A percentile compares a stretch with the other conserved stretches of the same genome.
Conservation (phyloP, 2,329 filamentous ascomycete genomes). For the Pseudogymnoascus sp. region DNA sequence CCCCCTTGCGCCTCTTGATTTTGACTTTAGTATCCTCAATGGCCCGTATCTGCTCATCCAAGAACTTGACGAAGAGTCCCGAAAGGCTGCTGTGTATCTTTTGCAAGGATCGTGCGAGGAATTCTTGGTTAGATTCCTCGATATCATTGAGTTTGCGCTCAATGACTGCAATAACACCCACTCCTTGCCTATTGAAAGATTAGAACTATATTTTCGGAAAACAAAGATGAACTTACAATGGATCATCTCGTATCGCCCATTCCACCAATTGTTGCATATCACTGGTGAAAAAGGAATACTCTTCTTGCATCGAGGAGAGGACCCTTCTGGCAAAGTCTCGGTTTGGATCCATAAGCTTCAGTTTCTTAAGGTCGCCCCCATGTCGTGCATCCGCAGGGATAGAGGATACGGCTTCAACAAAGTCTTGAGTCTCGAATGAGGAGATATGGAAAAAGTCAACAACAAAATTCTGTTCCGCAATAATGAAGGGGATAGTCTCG, state of each 20-base stretch:
- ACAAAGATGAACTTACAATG: slow-evolving; percentile 53
- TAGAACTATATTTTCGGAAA: slow-evolving; percentile 12
- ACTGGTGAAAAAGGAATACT: slow-evolving; percentile 73
- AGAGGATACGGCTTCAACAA: slow-evolving; percentile 67
- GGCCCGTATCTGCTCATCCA: slow-evolving; percentile 89
- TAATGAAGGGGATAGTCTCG: slow-evolving; percentile 73
- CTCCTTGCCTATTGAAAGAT: slow-evolving; percentile 59
- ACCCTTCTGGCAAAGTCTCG: slow-evolving; percentile 77
- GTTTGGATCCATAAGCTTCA: slow-evolving; percentile 80
- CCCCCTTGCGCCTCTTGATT: slow-evolving; percentile 95
- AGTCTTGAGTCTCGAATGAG: slow-evolving; percentile 74
- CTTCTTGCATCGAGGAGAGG: slow-evolving; percentile 78
- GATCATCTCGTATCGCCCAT: slow-evolving; percentile 74
- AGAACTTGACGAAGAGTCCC: slow-evolving; percentile 74
- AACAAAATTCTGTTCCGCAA: slow-evolving; percentile 93
- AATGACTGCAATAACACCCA: slow-evolving; percentile 74
- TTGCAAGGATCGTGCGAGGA: slow-evolving; percentile 69
- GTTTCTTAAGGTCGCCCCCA: slow-evolving; percentile 64
- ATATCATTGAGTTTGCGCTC: slow-evolving; percentile 73
- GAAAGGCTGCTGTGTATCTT: slow-evolving; percentile 70
- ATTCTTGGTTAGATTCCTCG: slow-evolving; percentile 89
- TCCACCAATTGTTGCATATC: slow-evolving; percentile 75
- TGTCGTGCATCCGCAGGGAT: slow-evolving; percentile 59
- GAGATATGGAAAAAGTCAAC: slow-evolving; percentile 95
- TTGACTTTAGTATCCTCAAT: slow-evolving; percentile 99